Evolutionary conservation across 2,329 filamentous ascomycete genomes (phyloP).

Genomic region (Penicillium sp.): DNA sequence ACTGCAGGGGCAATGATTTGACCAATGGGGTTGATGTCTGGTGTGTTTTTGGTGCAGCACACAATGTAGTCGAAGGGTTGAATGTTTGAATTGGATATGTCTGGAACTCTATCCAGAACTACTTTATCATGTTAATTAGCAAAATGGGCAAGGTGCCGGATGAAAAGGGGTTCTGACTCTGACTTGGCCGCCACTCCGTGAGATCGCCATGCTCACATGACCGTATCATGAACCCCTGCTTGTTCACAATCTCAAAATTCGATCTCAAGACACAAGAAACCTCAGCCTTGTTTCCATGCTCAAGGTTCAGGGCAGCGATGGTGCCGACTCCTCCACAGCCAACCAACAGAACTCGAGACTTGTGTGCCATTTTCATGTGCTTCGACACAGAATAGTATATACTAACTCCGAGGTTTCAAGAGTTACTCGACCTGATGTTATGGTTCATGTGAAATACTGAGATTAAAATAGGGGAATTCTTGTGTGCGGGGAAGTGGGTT

Average conservation of each 20-base stretch:
- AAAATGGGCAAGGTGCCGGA: not conserved
- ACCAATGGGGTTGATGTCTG: constrained; percentile 45
- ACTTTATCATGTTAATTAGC: not conserved
- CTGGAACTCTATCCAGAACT: not conserved
- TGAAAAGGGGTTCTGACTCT: constrained; percentile 13
- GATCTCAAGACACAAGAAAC: constrained; percentile 59
- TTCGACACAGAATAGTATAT: not conserved
- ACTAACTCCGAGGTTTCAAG: fast-evolving
- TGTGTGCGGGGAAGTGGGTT: not conserved
- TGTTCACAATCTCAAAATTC: constrained; percentile 52
- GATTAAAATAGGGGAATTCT: not conserved
- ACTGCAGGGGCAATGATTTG: constrained; percentile 46
- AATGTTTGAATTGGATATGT: not conserved
- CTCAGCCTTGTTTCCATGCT: constrained; percentile 50
- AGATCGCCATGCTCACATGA: constrained; percentile 58
- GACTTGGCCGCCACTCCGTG: constrained; percentile 51
- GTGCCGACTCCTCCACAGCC: constrained; percentile 59
- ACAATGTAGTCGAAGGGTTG: constrained; percentile 57
- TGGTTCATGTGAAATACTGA: not conserved
- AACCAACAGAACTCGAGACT: constrained; percentile 36
- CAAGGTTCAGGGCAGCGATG: constrained; percentile 57
- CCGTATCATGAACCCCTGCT: constrained; percentile 55
- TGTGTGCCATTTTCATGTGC: not conserved
- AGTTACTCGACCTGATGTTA: not conserved
- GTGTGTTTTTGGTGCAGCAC: constrained; percentile 61